Conservation (phyloP, 1,139 yeast genomes). For the Sugiyamaella grinbergsii region DNA sequence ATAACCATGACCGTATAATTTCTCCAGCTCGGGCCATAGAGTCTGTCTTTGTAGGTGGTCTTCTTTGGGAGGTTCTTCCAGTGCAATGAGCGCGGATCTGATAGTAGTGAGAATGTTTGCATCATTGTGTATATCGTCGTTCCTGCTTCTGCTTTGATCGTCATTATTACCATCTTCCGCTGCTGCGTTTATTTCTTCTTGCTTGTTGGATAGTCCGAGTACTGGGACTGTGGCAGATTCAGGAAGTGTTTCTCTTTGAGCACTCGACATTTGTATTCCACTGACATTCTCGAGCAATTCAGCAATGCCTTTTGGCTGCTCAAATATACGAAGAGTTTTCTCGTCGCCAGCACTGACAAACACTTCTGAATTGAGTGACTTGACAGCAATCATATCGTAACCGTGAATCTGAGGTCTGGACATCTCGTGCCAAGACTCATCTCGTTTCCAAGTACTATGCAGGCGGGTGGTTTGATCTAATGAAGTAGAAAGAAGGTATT, state of each 20-base stretch:
- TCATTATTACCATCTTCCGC: slow-evolving; percentile 47
- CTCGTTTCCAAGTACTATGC: slow-evolving; percentile 60
- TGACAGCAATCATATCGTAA: slow-evolving; percentile 89
- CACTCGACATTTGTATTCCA: slow-evolving; percentile 43
- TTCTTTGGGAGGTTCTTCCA: slow-evolving; percentile 73
- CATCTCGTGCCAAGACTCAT: slow-evolving; percentile 77
- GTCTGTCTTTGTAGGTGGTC: slow-evolving; percentile 90
- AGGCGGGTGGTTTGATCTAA: slow-evolving; percentile 92
- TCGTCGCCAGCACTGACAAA: slow-evolving; percentile 97
- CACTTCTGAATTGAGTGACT: slow-evolving; percentile 57
- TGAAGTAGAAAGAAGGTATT: slow-evolving; percentile 73
- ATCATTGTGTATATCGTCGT: slow-evolving; percentile 17
- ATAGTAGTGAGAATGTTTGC: slow-evolving; percentile 23
- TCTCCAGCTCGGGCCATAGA: slow-evolving; percentile 92
- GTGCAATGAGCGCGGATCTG: slow-evolving; percentile 41
- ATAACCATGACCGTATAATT: slow-evolving; percentile 95
- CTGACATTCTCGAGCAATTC: slow-evolving; percentile 59
- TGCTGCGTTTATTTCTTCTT: slow-evolving; percentile 58
- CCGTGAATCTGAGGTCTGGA: slow-evolving; percentile 99
- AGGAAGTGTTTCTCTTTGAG: slow-evolving; percentile 48
- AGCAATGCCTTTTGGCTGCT: slow-evolving; percentile 82
- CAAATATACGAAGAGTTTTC: slow-evolving; percentile 85
- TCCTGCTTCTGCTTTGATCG: slow-evolving; percentile 35
- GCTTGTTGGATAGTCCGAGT: slow-evolving; percentile 90
- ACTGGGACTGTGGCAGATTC: slow-evolving; percentile 93